Base-by-base conservation (phyloP, 2,329 filamentous ascomycete genomes). In the Aspergillus hiratsukae region DNA sequence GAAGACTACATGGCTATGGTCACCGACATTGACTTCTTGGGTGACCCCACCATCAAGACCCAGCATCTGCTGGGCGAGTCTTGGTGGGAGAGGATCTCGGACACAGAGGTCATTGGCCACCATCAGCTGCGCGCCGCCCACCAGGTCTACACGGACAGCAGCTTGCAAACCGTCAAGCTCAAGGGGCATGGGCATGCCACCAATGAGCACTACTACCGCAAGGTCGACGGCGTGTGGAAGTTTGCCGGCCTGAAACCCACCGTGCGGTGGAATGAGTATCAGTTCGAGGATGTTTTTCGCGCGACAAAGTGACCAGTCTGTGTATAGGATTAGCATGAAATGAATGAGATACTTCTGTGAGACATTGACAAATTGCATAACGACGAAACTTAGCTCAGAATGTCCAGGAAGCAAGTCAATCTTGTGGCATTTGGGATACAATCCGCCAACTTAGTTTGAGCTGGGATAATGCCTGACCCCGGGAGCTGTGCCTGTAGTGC, bases 1-100 rank as follows among this genome's bases (percentile, higher is more conserved):
- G 78, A 81, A 3, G 82, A 86, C n/a, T 87, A 81, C 73, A 75
- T 87, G 67, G 66, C 71, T 60, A 86, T 87, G 83, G 75, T 85
- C 62, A 83, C 82, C 27, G 77, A 79, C 66, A 72, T 75, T 21
- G 71, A 76, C 2, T 83, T 87, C 58, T 76, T 88, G 27, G 84
- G 85, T 58, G 82, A 87, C 72, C 80, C 80, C 35, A 78, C 82
- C 21, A 76, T 87, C 56, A 82, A 81, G 71, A 87, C 85, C 6
- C 85, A 88, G 70, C 85, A 87, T 73, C 81, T 87, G 65, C 80
- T 87, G 63, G 83, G 84, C 52, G 80, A 77, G 35, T 79, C 80
- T 19, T 80, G 81, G 70, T 87, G 81, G 80, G 78, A 83, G 67
- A 80, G 78, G 61, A 69, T 84, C 41, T 82, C 79, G 1, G 82